phyloP scores from a whole-genome alignment of 2,329 filamentous ascomycete genomes.

The Cordyceps cateniannulata region DNA sequence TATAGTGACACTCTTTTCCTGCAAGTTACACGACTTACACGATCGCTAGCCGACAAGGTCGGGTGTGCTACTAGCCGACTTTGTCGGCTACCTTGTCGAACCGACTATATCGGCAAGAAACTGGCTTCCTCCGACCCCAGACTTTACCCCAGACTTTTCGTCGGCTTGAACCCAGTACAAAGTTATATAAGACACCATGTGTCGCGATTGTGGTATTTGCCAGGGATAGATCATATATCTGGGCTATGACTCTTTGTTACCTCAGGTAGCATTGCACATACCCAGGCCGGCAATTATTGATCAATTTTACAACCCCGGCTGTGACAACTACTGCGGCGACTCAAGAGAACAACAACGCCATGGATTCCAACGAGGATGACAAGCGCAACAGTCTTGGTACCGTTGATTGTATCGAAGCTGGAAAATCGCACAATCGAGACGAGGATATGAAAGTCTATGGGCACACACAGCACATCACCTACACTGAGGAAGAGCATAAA shows the following conservation, averaged over 20 bases:
- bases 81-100: background rate
- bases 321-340: background rate
- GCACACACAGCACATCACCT: background rate
- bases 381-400: background rate
- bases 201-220: background rate
- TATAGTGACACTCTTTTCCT: conserved; percentile 2
- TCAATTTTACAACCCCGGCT: background rate
- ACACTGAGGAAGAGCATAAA: background rate
- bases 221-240: no score
- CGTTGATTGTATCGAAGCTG: background rate
- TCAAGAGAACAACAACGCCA: background rate
- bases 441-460: background rate
- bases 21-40: background rate
- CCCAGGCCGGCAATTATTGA: background rate
- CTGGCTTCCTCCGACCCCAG: background rate
- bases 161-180: background rate
- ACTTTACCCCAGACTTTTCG: background rate
- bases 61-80: background rate
- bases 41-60: background rate
- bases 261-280: background rate
- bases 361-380: background rate
- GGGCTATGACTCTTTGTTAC: background rate
- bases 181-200: background rate
- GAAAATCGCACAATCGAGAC: background rate
- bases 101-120: background rate